phyloP scores from a whole-genome alignment of 345 rosid species.

The Bruguiera parviflora region DNA sequence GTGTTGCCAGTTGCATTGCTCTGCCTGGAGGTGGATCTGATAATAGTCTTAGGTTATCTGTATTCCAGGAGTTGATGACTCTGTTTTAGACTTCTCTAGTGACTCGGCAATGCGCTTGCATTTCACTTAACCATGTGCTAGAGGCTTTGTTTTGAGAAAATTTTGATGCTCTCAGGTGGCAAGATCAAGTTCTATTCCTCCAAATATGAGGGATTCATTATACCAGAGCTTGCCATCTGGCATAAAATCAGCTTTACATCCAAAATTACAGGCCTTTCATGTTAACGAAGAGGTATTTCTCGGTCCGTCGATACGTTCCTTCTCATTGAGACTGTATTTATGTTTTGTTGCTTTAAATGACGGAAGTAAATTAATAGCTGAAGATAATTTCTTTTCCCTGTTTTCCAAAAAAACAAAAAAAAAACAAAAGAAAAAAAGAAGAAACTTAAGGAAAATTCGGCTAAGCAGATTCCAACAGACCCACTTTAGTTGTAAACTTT shows the following conservation, averaged over 20 bases:
- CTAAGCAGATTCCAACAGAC: background rate
- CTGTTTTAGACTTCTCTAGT: background rate
- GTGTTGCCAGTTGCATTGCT: too few species aligned
- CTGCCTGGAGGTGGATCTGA: too few species aligned
- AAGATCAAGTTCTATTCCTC: slow-evolving; percentile 65
- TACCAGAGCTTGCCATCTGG: slow-evolving; percentile 61
- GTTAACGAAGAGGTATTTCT: slow-evolving; percentile 63
- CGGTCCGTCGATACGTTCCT: background rate
- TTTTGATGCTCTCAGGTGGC: slow-evolving; percentile 45
- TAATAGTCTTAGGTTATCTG: too few species aligned
- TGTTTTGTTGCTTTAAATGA: background rate
- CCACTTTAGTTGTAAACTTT: slow-evolving; percentile 1
- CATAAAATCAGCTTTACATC: slow-evolving; percentile 62
- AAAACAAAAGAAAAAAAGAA: background rate
- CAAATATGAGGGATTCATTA: slow-evolving; percentile 55
- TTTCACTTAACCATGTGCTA: background rate
- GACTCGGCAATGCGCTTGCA: background rate
- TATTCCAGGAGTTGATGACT: too few species aligned
- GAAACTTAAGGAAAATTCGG: background rate
- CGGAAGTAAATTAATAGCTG: background rate
- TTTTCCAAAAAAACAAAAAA: background rate
- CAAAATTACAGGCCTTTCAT: slow-evolving; percentile 45
- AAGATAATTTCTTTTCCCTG: background rate
- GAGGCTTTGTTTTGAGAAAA: background rate
- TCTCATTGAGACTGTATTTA: background rate